Evolutionary conservation across 2,329 filamentous ascomycete genomes (phyloP), one percentile per base, ranked within the genome.

Genomic region (Pseudonectria buxi): DNA sequence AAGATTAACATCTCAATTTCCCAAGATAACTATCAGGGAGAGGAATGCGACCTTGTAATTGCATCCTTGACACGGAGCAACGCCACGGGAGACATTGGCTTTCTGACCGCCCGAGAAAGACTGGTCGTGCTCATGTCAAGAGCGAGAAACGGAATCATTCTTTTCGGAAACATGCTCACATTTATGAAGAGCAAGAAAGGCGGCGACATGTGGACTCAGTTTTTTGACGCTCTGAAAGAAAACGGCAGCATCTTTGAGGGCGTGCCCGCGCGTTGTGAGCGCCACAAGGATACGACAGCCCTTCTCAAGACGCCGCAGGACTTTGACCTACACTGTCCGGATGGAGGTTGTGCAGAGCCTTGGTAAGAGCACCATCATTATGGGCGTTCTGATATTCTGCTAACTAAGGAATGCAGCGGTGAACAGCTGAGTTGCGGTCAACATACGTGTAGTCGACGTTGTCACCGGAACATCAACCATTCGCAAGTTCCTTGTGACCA

Each of bases 1-100:
- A 3, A 3, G 7, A n/a, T 14, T 26, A 14, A 33, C 5, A 3
- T 35, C 34, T 10, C 45, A 13, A 12, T 7, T 0, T n/a, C n/a
- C 3, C 2, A 14, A 81, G 83, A 88, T 42, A 88, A 88, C 41
- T 89, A 83, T 38, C 84, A 88, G 53, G 83, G 84, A 2, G 83
- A 88, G 49, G 83, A 89, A 44, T 78, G 75, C 26, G 76, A 87
- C 2, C 81, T 89, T 12, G 78, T 87, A 0, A 71, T 89, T 7
- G 74, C 65, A 0, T 82, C 78, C 0, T 55, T 88, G 10, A 85
- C 81, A 0, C 64, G 84, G 4, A 83, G 81, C 53, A 88, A 88
- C 43, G 38, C 49, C 0, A 50, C 51, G 0, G 71, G 74, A 0
- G 77, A 86, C 2, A 83, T 87, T 22, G 83, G 84, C 0, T 88